These are phyloP conservation scores for Eucalyptus marginata DNA, from an alignment of 345 rosid species.

Conservation along the genomic window DNA sequence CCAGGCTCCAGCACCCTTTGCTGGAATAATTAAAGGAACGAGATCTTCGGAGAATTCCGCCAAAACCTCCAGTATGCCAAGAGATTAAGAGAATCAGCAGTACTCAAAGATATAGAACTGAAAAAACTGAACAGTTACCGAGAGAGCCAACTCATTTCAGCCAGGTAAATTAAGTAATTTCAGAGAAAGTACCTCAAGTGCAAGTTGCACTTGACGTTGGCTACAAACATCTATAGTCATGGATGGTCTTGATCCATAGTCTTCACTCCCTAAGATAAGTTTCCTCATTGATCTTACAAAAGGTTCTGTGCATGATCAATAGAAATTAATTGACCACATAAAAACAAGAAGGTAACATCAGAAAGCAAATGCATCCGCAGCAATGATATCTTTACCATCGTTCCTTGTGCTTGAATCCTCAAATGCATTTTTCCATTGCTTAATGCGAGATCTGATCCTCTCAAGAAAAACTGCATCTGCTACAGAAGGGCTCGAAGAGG, in stretches of 20 bases:
- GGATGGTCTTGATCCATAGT: conserved; percentile 61
- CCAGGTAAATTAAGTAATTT: not conserved
- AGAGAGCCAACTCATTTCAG: not conserved
- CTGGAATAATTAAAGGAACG: conserved; percentile 58
- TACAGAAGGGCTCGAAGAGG: conserved; percentile 35
- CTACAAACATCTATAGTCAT: conserved; percentile 75
- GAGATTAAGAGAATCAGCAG: not conserved
- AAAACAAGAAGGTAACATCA: not conserved
- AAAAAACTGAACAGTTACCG: not conserved
- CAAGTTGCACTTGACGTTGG: conserved; percentile 73
- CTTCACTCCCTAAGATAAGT: conserved; percentile 39
- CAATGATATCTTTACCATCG: conserved; percentile 26
- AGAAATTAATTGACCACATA: not conserved
- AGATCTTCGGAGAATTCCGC: conserved; percentile 46
- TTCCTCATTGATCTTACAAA: conserved; percentile 50
- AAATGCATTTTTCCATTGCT: conserved; percentile 55
- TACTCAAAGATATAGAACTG: not conserved
- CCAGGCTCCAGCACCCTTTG: conserved; percentile 62
- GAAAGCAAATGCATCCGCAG: not conserved
- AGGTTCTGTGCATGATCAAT: conserved; percentile 25
- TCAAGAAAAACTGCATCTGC: conserved; percentile 67
- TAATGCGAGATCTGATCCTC: conserved; percentile 59
- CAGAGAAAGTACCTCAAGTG: conserved; percentile 34
- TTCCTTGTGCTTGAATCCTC: conserved; percentile 11
- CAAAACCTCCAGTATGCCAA: conserved; percentile 41